Percentiles rank a stretch among this genome's conserved stretches.
phyloP scores from a whole-genome alignment of 1,284 basidiomycete species.

The Ustilago shanxiensis region DNA sequence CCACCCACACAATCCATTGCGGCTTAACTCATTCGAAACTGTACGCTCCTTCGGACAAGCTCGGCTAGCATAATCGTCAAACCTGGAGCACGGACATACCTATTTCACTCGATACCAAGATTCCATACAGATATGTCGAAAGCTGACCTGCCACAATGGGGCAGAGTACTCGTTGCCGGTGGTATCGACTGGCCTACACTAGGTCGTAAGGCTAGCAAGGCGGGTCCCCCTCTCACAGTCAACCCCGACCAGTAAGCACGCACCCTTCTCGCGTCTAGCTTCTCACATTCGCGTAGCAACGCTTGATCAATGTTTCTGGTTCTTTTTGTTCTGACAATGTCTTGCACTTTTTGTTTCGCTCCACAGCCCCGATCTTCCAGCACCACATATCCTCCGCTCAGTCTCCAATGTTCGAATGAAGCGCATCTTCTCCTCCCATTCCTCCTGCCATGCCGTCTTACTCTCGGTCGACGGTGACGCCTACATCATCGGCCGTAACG shows the following conservation, averaged over 20 bases:
- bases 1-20: too few species aligned
- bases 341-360: not conserved
- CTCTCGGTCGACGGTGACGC: conserved; percentile 77
- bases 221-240: conserved; percentile 34
- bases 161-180: conserved; percentile 81
- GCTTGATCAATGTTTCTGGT: too few species aligned
- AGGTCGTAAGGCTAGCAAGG: conserved; percentile 66
- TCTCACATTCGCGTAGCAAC: too few species aligned
- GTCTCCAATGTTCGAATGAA: conserved; percentile 78
- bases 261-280: not conserved
- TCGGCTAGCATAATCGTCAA: not conserved
- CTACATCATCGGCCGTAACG: conserved; percentile 88
- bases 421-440: conserved; percentile 58
- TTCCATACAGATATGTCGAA: conserved; percentile 23
- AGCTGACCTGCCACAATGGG: conserved; percentile 40
- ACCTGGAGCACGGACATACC: not conserved
- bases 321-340: not conserved
- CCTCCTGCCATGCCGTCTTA: conserved; percentile 54
- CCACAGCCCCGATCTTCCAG: conserved; percentile 79
- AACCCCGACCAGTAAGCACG: conserved; percentile 45
- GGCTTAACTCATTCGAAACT: too few species aligned
- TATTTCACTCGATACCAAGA: not conserved
- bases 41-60: not conserved
- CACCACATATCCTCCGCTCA: conserved; percentile 88
- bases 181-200: conserved; percentile 81